These are phyloP conservation scores for Bisporella sp. DNA, from an alignment of 2,329 filamentous ascomycete genomes.

Conservation along the genomic window DNA sequence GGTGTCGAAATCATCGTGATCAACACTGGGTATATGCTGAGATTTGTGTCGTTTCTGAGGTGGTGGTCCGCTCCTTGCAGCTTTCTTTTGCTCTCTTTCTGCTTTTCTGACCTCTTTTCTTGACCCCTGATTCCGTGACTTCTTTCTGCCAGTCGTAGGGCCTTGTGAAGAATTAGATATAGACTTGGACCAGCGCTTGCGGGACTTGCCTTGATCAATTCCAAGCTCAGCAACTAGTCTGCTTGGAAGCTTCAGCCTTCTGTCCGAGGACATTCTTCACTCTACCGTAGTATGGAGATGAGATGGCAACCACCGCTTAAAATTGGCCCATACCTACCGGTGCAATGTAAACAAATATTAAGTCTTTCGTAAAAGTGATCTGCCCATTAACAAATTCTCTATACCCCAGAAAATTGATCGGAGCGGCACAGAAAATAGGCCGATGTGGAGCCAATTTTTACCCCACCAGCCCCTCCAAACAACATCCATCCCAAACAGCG, in stretches of 20 bases:
- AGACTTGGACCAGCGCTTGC: background rate
- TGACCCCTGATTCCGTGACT: constrained; percentile 7
- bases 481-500: too few relatives aligned
- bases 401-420: too few relatives aligned
- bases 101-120: constrained; percentile 28
- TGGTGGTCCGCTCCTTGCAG: constrained; percentile 17
- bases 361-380: too few relatives aligned
- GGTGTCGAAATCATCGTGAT: too few relatives aligned
- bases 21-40: constrained; percentile 7
- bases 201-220: constrained; percentile 6
- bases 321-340: too few relatives aligned
- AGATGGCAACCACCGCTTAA: too few relatives aligned
- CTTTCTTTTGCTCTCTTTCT: constrained; percentile 24
- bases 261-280: background rate
- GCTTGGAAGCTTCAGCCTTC: constrained; percentile 34
- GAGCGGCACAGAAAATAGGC: too few relatives aligned
- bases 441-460: background rate
- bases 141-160: background rate
- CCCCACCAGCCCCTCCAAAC: background rate
- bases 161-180: background rate
- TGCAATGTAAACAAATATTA: too few relatives aligned
- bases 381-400: too few relatives aligned
- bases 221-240: constrained; percentile 39
- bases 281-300: too few relatives aligned
- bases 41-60: constrained; percentile 20